Percentiles rank a stretch among this genome's conserved stretches.
phyloP scores from a whole-genome alignment of 1,139 yeast species.

The Sugiyamaella grinbergsii region DNA sequence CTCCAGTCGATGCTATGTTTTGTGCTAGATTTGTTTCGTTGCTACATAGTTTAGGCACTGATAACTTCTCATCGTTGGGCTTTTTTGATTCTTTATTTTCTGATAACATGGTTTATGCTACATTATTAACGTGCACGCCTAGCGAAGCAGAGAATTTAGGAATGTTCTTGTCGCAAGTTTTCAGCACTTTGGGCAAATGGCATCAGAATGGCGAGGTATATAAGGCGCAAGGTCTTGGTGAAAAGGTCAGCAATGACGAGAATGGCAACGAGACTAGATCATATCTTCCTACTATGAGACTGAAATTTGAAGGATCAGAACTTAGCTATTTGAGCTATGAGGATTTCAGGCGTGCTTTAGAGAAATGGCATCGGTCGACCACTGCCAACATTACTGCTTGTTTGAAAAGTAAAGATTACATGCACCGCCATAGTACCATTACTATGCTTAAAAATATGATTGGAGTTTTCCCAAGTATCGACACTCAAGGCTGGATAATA shows the following conservation, averaged over 20 bases:
- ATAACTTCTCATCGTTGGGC: constrained; percentile 49
- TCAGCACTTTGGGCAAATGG: constrained; percentile 54
- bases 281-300: constrained; percentile 36
- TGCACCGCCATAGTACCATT: constrained; percentile 80
- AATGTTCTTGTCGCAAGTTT: constrained; percentile 62
- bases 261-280: constrained; percentile 25
- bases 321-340: constrained; percentile 41
- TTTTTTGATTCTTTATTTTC: constrained; percentile 56
- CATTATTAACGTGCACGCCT: constrained; percentile 71
- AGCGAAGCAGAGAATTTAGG: constrained; percentile 84
- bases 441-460: constrained; percentile 71
- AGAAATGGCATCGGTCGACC: constrained; percentile 58
- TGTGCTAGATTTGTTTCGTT: constrained; percentile 61
- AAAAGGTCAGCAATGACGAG: constrained; percentile 4
- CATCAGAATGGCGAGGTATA: constrained; percentile 39
- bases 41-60: constrained; percentile 49
- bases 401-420: constrained; percentile 63
- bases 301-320: constrained; percentile 29
- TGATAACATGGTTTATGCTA: constrained; percentile 55
- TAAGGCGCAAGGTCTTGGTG: constrained; percentile 39
- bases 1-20: constrained; percentile 83
- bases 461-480: constrained; percentile 66
- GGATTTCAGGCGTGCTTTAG: constrained; percentile 50
- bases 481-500: constrained; percentile 64
- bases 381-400: constrained; percentile 53